A percentile compares a stretch with the other conserved stretches of the same genome.
These are phyloP conservation scores for Starmerella bacillaris DNA, from an alignment of 805 yeast genomes.

Conservation along the genomic window DNA sequence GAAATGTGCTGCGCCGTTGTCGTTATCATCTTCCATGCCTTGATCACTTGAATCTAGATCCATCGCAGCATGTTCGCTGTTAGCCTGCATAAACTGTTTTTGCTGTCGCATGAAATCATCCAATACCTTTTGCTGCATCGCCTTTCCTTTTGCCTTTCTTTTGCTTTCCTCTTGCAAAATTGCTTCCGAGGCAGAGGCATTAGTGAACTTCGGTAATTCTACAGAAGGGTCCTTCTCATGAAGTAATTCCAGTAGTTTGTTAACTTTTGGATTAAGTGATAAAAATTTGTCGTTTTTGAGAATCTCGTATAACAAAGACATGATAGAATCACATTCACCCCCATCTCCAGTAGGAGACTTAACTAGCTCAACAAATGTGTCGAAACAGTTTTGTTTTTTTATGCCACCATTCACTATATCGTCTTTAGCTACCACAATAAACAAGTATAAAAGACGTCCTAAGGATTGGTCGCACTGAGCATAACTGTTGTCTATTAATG, in stretches of 20 bases:
- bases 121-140: constrained; percentile 50
- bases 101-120: constrained; percentile 72
- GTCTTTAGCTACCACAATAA: constrained; percentile 41
- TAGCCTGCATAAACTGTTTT: constrained; percentile 45
- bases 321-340: constrained; percentile 9
- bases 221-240: constrained; percentile 7
- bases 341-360: constrained; percentile 2
- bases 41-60: too few relatives aligned
- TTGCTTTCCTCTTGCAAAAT: constrained; percentile 28
- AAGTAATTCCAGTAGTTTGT: constrained; percentile 7
- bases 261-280: constrained; percentile 7
- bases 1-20: constrained; percentile 15
- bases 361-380: constrained; percentile 6
- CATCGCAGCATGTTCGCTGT: constrained; percentile 25
- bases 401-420: constrained; percentile 16
- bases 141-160: constrained; percentile 52
- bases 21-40: too few relatives aligned
- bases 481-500: constrained; percentile 11
- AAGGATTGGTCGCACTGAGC: constrained; percentile 38
- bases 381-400: constrained; percentile 2
- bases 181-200: constrained; percentile 15
- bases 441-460: constrained; percentile 43
- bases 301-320: constrained; percentile 9
- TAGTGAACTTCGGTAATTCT: constrained; percentile 16
- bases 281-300: constrained; percentile 1